A percentile compares a stretch with the other conserved stretches of the same genome.
phyloP scores from a whole-genome alignment of 2,329 filamentous ascomycete species.

The Nemania abortiva region DNA sequence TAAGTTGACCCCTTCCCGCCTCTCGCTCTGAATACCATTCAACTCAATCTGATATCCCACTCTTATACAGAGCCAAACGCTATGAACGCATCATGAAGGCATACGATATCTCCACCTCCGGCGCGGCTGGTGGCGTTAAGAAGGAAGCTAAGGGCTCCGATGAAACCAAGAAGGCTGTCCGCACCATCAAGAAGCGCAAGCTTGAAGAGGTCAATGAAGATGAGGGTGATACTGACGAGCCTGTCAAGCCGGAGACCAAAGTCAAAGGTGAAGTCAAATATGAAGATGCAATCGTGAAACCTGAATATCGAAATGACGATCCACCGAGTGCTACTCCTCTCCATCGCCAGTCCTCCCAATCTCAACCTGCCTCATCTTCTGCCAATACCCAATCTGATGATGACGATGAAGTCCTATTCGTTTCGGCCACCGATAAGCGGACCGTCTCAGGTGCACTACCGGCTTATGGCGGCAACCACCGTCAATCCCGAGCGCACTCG shows the following conservation, averaged over 20 bases:
- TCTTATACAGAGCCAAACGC: slow-evolving; percentile 68
- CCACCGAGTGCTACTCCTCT: slow-evolving; percentile 27
- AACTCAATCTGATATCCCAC: slow-evolving; percentile 7
- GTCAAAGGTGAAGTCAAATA: slow-evolving; percentile 53
- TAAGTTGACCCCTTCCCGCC: slow-evolving; percentile 58
- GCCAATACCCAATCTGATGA: slow-evolving; percentile 40
- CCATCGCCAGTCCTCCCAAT: slow-evolving; percentile 25
- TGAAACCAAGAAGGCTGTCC: slow-evolving; percentile 33
- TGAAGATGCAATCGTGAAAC: slow-evolving; percentile 52
- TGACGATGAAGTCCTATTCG: slow-evolving; percentile 50
- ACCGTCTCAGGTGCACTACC: slow-evolving; percentile 29
- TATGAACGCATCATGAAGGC: slow-evolving; percentile 75
- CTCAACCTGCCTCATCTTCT: slow-evolving; percentile 30
- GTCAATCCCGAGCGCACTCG: slow-evolving; percentile 37
- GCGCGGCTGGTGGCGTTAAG: slow-evolving; percentile 45
- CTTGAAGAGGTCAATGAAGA: slow-evolving; percentile 54
- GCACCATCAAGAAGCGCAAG: slow-evolving; percentile 50
- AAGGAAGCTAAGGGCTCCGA: slow-evolving; percentile 43
- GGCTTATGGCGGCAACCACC: slow-evolving; percentile 26
- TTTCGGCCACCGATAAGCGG: slow-evolving; percentile 46
- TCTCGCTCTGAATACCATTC: background rate
- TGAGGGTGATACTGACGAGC: slow-evolving; percentile 52
- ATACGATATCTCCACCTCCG: slow-evolving; percentile 59
- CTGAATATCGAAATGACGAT: slow-evolving; percentile 45
- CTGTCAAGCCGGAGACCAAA: slow-evolving; percentile 41